Evolutionary conservation across 108 stramenopile genomes (phyloP), one percentile per base, ranked within the genome.

Genomic region (Fragilariopsis cylindrus): DNA sequence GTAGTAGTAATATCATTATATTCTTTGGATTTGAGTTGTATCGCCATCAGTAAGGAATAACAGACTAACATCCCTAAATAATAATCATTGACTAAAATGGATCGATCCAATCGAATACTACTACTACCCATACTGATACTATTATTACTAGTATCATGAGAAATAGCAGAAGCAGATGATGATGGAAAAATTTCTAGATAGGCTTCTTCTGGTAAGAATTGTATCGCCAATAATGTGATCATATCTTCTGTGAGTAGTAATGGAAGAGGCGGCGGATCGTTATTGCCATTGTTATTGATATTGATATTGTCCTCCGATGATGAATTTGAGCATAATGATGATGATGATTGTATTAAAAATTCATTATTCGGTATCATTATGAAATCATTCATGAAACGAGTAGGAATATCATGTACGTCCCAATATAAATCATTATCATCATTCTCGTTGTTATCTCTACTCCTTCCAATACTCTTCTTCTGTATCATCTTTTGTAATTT

Each of bases 61-160:
- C 86, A 81, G 9, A 88, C 90, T 15, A 94, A 76, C 15, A 86
- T 82, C 1, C 92, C 90, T 48, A 91, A 78, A 76, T 87, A 94
- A 57, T 73, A 85, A 77, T 94, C 90, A 21, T 85, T 72, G 18
- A 50, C 67, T 64, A 79, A 56, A 57, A 87, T 80, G 57, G 68
- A 68, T 67, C 60, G 56, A 15, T 75, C 84, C 54, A 83, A 69
- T 65, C 12, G 75, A 2, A 71, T 49, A 30, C 21, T 30, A 30
- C 21, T 30, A 30, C 30, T n/a, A 50, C 15, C 8, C 0, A 30
- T 30, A 30, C 30, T 30, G 1, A 21, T 21, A 30, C 30, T 30
- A 30, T 30, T 30, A 21, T 1, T 21, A 21, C 21, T 21, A 21
- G 21, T 21, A 21, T 21, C 30, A 1, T 30, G 30, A 30, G 30